Base-by-base conservation (phyloP, 805 yeast genomes). In the Groenewaldozyma salmanticensis region DNA sequence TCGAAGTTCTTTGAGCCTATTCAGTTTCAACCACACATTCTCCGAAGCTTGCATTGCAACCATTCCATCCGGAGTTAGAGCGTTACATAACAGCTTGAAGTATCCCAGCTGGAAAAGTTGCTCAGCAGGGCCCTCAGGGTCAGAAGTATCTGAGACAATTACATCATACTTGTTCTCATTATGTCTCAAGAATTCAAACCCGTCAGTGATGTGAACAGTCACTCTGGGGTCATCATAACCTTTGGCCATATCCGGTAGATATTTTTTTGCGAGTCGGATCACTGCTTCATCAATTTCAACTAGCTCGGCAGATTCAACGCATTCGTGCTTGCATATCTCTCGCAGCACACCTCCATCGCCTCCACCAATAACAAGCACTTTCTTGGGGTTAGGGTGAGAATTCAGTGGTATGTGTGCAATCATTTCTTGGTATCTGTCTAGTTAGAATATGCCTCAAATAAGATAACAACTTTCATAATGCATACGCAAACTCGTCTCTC, bases 311-410 rank as follows among this genome's bases (percentile, higher is more conserved):
- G 37, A 21, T 63, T 87, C 95, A 42, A 90, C 85, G 46, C 74
- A 62, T 39, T 74, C 78, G 66, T 90, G 96, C 67, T 90, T 90
- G 58, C 87, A 84, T 58, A 88, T 73, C 66, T 90, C 97, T 67
- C 97, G 78, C 57, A 90, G 74, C 39, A 90, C 97, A 65, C 97
- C 97, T 54, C 98, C 98, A 63, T 90, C 98, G 58, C 98, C 98
- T 50, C 98, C 98, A 45, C 98, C 98, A 58, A 90, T 83, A 49
- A 90, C 97, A 42, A 90, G 71, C 19, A 94, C 96, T 55, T 74
- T 80, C 72, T 84, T 85, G 44, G 97, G 97, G 68, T 84, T 79
- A 54, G 95, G 88, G 67, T 92, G 97, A 40, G 92, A 78, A 75
- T 81, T 83, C 64, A 92, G 58, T 4, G 95, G 95, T 57, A 92